These are phyloP conservation scores for Theobroma grandiflorum DNA, from an alignment of 441 rosid genomes.

Conservation along the genomic window DNA sequence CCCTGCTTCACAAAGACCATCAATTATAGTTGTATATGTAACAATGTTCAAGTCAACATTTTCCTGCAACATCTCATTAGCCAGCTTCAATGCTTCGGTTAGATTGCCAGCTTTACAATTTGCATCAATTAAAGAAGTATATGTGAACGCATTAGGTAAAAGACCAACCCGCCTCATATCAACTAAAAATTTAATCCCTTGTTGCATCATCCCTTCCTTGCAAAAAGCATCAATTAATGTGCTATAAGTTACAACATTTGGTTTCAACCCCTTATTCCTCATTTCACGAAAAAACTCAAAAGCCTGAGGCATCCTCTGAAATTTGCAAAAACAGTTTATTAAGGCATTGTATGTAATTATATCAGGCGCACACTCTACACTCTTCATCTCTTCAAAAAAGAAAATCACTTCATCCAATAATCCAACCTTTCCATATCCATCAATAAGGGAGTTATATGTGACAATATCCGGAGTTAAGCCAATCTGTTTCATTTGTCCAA, in stretches of 20 bases:
- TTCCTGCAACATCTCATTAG: conserved; percentile 63
- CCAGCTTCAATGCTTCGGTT: conserved; percentile 64
- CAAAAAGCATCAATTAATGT: conserved; percentile 75
- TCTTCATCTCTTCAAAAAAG: conserved; percentile 69
- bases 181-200: conserved; percentile 65
- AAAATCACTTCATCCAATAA: conserved; percentile 53
- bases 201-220: conserved; percentile 77
- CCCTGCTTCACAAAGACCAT: conserved; percentile 70
- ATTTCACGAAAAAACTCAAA: conserved; percentile 60
- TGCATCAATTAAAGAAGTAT: conserved; percentile 76
- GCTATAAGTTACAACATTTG: conserved; percentile 75
- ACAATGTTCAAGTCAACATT: conserved; percentile 60
- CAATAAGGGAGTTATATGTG: conserved; percentile 76
- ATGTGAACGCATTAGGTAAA: conserved; percentile 73
- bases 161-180: conserved; percentile 76
- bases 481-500: conserved; percentile 61
- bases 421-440: conserved; percentile 74
- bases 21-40: conserved; percentile 63
- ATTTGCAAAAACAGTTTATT: conserved; percentile 73
- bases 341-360: conserved; percentile 66
- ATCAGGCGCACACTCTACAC: conserved; percentile 58
- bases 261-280: conserved; percentile 58
- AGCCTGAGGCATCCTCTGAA: conserved; percentile 49
- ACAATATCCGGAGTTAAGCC: conserved; percentile 71
- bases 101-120: conserved; percentile 64